These are phyloP conservation scores for Diplodia intermedia DNA, from an alignment of 2,329 filamentous ascomycete species.

Conservation along the genomic window DNA sequence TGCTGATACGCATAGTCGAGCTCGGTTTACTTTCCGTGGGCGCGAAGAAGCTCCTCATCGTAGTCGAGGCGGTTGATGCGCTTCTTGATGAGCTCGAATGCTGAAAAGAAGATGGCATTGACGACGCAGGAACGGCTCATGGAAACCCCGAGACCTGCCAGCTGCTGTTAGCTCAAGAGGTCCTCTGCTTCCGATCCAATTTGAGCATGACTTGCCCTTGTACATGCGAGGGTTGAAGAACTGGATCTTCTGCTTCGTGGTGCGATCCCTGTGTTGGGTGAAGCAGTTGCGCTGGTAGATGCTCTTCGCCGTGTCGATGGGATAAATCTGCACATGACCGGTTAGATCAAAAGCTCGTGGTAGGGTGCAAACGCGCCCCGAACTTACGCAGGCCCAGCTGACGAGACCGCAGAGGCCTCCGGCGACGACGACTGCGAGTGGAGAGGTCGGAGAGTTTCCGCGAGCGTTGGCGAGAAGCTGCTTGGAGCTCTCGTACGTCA, in stretches of 20 bases:
- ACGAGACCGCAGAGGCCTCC: constrained; percentile 83
- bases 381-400: constrained; percentile 70
- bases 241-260: constrained; percentile 69
- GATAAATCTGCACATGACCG: constrained; percentile 52
- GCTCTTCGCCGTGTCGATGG: constrained; percentile 82
- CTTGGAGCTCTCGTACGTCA: constrained; percentile 87
- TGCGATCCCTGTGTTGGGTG: constrained; percentile 67
- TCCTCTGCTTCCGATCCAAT: too few relatives aligned
- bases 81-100: constrained; percentile 81
- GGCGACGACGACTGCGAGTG: constrained; percentile 77
- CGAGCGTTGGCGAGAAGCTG: constrained; percentile 79
- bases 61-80: constrained; percentile 54
- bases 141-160: constrained; percentile 71
- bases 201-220: constrained; percentile 61
- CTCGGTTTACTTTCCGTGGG: constrained; percentile 18
- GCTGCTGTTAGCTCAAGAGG: not conserved
- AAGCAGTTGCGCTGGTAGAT: constrained; percentile 85
- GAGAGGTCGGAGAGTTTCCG: constrained; percentile 75
- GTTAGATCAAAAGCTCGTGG: constrained; percentile 35
- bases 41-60: constrained; percentile 43
- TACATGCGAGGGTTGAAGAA: constrained; percentile 83
- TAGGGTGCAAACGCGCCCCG: constrained; percentile 37
- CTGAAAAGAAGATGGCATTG: constrained; percentile 89
- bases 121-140: constrained; percentile 83
- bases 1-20: not conserved